A percentile compares a stretch with the other conserved stretches of the same genome.
These are phyloP conservation scores for Omphalotus olearius DNA, from an alignment of 1,284 basidiomycete species.

Conservation along the genomic window DNA sequence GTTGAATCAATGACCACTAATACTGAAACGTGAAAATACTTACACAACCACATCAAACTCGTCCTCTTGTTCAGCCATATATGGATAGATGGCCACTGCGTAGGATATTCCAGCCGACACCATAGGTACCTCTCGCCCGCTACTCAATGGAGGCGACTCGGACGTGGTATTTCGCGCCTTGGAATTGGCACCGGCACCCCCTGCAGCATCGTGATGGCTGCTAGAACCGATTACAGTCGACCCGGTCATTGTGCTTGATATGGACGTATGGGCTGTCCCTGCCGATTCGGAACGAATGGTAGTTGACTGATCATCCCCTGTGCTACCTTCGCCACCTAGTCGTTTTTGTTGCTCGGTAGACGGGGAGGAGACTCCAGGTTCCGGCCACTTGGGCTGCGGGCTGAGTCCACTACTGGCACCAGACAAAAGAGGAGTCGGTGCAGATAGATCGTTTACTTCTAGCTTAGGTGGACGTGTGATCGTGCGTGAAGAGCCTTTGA, in stretches of 20 bases:
- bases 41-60: conserved; percentile 97
- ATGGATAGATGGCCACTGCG: conserved; percentile 90
- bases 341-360: conserved; percentile 44
- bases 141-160: conserved; percentile 22
- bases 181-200: too few species aligned
- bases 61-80: conserved; percentile 95
- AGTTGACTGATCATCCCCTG: conserved; percentile 3
- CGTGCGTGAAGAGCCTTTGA: conserved; percentile 34
- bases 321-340: conserved; percentile 22
- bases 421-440: conserved; percentile 27
- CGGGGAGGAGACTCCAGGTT: conserved; percentile 57
- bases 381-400: conserved; percentile 72
- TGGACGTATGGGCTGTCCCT: conserved; percentile 11
- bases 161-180: conserved; percentile 14
- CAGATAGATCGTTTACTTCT: conserved; percentile 55
- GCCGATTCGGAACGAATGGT: conserved; percentile 23
- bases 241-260: background rate
- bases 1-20: conserved; percentile 2
- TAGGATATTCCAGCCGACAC: conserved; percentile 70
- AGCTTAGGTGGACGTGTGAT: conserved; percentile 57
- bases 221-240: background rate
- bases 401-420: conserved; percentile 33
- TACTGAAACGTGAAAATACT: conserved; percentile 29
- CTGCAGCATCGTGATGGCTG: conserved; percentile 3
- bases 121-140: conserved; percentile 44